Conservation (phyloP, 192 early-diverging fungal genomes). For the Podila clonocystis region DNA sequence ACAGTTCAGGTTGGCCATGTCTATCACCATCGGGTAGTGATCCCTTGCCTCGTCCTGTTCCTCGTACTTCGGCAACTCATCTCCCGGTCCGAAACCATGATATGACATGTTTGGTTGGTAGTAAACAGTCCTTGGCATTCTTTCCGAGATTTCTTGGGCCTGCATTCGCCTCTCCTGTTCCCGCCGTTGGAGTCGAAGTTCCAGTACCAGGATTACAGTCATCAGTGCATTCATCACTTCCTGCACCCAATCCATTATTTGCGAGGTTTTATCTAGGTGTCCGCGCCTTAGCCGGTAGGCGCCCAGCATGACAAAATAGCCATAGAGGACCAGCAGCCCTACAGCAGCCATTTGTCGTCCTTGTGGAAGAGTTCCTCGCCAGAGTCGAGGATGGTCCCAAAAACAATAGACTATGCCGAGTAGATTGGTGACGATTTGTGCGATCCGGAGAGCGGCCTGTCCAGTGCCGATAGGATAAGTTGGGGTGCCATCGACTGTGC, state of each 20-base stretch:
- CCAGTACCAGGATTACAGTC: not conserved
- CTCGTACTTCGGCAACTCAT: not conserved
- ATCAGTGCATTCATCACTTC: not conserved
- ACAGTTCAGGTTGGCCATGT: too few relatives aligned
- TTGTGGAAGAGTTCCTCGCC: not conserved
- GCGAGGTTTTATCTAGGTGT: not conserved
- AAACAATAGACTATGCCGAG: not conserved
- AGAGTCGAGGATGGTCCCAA: not conserved
- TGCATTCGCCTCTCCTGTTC: not conserved
- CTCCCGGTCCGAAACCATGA: not conserved
- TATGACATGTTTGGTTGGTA: constrained; percentile 1
- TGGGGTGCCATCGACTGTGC: not conserved
- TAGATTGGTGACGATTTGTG: constrained; percentile 1
- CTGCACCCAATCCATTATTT: constrained; percentile 4
- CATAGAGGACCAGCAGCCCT: not conserved
- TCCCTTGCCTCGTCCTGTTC: not conserved
- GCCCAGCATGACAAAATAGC: not conserved
- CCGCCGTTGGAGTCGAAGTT: not conserved
- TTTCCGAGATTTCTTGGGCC: not conserved
- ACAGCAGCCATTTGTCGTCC: not conserved
- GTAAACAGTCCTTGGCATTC: not conserved
- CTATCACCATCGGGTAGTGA: not conserved
- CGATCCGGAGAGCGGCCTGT: not conserved
- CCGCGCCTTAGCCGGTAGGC: not conserved
- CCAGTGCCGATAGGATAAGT: not conserved